Percentiles rank a stretch among this genome's conserved stretches.
Conservation (phyloP, 306 rosid genomes). For the Begonia fuchsioides region DNA sequence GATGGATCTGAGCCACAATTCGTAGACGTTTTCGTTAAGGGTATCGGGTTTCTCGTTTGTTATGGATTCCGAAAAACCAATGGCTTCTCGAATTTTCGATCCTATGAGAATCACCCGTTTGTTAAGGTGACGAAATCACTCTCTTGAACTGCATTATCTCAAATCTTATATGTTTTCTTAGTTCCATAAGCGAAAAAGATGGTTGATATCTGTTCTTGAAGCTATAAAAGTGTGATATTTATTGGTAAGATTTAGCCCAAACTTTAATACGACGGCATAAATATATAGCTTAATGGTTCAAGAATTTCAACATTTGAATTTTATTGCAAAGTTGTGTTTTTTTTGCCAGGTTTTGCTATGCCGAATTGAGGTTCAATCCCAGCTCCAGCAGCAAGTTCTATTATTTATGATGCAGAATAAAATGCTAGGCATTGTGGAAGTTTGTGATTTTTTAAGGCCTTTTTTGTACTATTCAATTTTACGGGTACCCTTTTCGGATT, state of each 20-base stretch:
- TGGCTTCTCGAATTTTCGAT: constrained; percentile 25
- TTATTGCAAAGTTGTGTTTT: constrained; percentile 11
- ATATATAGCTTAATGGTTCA: neutral
- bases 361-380: constrained; percentile 57
- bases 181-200: too few species aligned
- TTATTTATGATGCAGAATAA: constrained; percentile 43
- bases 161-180: too few species aligned
- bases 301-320: neutral
- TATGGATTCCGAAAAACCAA: constrained; percentile 36
- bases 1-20: constrained; percentile 47
- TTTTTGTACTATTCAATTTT: constrained; percentile 42
- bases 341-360: constrained; percentile 49
- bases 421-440: constrained; percentile 42
- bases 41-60: constrained; percentile 52
- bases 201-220: too few species aligned
- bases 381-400: constrained; percentile 69
- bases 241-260: too few species aligned
- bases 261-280: too few species aligned
- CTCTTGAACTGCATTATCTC: too few species aligned
- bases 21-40: constrained; percentile 58
- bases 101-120: constrained; percentile 47
- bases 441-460: constrained; percentile 65
- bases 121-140: constrained; percentile 31
- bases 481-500: constrained; percentile 35
- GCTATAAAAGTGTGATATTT: too few species aligned